Conservation (phyloP, 345 rosid species). For the Mercurialis annua region DNA sequence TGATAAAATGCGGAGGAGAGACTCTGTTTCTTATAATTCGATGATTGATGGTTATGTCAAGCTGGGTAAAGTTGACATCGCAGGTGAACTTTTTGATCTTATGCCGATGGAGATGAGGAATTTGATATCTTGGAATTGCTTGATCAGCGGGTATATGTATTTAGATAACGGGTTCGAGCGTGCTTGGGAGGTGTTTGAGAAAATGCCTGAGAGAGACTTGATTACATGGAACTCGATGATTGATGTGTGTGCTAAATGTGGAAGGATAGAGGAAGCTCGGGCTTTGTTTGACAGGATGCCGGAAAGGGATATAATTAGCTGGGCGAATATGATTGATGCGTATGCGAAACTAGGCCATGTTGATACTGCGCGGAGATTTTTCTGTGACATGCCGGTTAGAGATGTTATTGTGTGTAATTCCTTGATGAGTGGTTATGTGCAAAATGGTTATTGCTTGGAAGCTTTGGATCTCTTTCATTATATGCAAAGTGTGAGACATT, state of each 20-base stretch:
- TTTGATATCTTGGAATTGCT: constrained; percentile 61
- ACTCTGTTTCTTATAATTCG: constrained; percentile 45
- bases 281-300: constrained; percentile 45
- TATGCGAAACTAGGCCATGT: constrained; percentile 38
- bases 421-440: constrained; percentile 44
- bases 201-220: constrained; percentile 52
- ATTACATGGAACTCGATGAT: constrained; percentile 51
- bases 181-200: constrained; percentile 46
- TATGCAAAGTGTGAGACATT: constrained; percentile 19
- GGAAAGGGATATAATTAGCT: constrained; percentile 35
- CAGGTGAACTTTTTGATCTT: constrained; percentile 40
- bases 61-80: constrained; percentile 42
- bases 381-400: constrained; percentile 38
- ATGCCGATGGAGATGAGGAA: constrained; percentile 45
- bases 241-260: constrained; percentile 35
- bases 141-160: constrained; percentile 50
- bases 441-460: constrained; percentile 28
- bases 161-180: constrained; percentile 29
- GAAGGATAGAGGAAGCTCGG: constrained; percentile 40
- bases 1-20: constrained; percentile 34
- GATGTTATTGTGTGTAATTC: constrained; percentile 45
- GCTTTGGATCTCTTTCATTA: constrained; percentile 39
- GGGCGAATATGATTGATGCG: constrained; percentile 46
- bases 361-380: constrained; percentile 30
- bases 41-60: constrained; percentile 54